phyloP scores from a whole-genome alignment of 352 stramenopile species.

The Phytopythium aichiense region DNA sequence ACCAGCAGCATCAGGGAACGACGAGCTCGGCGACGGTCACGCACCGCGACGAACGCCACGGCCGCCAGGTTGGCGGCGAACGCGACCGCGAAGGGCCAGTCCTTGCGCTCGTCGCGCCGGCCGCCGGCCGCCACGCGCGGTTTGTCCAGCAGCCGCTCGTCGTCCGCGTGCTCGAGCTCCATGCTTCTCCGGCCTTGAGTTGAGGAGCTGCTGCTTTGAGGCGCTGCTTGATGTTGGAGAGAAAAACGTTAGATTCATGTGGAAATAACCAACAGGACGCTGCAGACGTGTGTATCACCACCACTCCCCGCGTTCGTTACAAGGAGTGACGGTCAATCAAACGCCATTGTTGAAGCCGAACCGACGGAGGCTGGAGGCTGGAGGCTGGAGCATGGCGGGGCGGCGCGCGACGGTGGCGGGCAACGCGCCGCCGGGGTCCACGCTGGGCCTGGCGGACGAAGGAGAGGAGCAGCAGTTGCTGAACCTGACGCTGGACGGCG shows the following conservation, averaged over 20 bases:
- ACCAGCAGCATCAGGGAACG: not conserved
- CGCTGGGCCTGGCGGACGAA: slow-evolving; percentile 15
- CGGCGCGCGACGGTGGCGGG: slow-evolving; percentile 4
- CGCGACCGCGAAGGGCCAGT: slow-evolving; percentile 56
- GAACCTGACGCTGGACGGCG: slow-evolving; percentile 74
- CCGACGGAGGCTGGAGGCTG: too few species aligned
- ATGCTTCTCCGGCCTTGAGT: slow-evolving; percentile 6
- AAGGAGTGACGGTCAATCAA: too few species aligned
- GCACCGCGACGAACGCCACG: slow-evolving; percentile 57
- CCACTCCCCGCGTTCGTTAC: too few species aligned
- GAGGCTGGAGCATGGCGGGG: slow-evolving; percentile 2
- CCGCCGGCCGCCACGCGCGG: slow-evolving; percentile 17
- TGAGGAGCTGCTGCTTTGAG: not conserved
- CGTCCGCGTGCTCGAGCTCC: slow-evolving; percentile 61
- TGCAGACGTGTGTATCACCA: not conserved
- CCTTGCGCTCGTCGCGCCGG: slow-evolving; percentile 52
- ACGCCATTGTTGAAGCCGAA: too few species aligned
- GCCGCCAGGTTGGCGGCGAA: slow-evolving; percentile 60
- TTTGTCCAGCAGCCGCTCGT: slow-evolving; percentile 62
- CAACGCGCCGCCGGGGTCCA: too few species aligned
- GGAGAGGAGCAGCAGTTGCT: slow-evolving; percentile 43
- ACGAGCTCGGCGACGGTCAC: not conserved
- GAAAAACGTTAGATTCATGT: too few species aligned
- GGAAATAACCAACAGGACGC: too few species aligned
- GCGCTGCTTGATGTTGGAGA: not conserved